Conservation (phyloP, 345 rosid genomes). For the Brassica rapa region DNA sequence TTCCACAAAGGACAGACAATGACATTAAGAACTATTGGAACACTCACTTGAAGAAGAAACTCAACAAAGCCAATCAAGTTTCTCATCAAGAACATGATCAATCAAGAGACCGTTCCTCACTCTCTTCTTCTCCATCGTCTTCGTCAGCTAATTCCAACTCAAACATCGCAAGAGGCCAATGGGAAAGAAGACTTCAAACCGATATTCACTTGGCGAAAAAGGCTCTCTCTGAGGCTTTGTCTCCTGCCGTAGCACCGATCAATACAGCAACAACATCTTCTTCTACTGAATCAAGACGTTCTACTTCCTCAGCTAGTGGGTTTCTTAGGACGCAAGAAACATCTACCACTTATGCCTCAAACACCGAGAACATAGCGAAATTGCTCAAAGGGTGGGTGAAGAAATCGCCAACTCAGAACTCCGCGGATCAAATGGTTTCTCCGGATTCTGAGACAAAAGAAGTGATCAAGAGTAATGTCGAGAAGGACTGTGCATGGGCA, state of each 20-base stretch:
- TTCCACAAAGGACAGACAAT: constrained; percentile 83
- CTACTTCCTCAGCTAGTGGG: constrained; percentile 32
- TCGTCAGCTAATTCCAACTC: constrained; percentile 41
- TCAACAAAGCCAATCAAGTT: constrained; percentile 45
- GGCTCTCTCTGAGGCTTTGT: constrained; percentile 68
- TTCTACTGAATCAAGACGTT: constrained; percentile 38
- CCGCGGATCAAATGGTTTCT: not conserved
- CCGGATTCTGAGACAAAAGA: constrained; percentile 37
- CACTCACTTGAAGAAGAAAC: constrained; percentile 81
- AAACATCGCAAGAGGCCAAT: constrained; percentile 63
- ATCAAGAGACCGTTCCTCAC: constrained; percentile 28
- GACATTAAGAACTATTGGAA: constrained; percentile 87
- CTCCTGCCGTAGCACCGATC: constrained; percentile 49
- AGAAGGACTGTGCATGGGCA: constrained; percentile 36
- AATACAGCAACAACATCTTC: constrained; percentile 30
- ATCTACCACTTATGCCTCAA: constrained; percentile 55
- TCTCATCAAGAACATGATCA: constrained; percentile 36
- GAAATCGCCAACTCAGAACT: constrained; percentile 39
- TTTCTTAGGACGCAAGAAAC: constrained; percentile 33
- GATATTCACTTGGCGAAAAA: constrained; percentile 68
- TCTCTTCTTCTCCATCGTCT: constrained; percentile 38
- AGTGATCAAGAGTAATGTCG: constrained; percentile 30
- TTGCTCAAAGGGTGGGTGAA: constrained; percentile 74
- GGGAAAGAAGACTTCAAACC: constrained; percentile 79
- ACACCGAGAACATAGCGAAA: constrained; percentile 68